Evolutionary conservation across 2,329 filamentous ascomycete genomes (phyloP), one percentile per base, ranked within the genome.

Genomic region (Apiospora koreana): DNA sequence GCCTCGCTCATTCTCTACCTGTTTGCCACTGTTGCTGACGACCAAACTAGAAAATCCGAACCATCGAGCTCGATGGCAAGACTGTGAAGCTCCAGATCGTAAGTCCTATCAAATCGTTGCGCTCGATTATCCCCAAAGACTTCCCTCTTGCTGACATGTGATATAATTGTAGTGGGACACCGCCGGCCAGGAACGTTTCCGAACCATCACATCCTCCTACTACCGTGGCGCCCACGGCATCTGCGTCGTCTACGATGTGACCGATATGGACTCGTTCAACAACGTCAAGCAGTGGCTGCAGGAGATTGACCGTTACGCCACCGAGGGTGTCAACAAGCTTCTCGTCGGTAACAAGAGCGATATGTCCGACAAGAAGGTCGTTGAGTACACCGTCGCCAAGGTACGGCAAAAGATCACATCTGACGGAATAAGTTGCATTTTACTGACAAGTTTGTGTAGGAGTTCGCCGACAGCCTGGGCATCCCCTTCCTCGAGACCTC

Each of bases 281-380:
- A 99, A 98, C 87, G 96, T 99, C 79, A 98, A 99, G 93, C 96
- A 99, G 89, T 99, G 96, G 96, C 91, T 99, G 73, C 96, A 99
- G 85, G 96, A 99, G 87, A 99, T 99, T 79, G 96, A 99, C 87
- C 92, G 96, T 83, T 98, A 99, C 80, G 96, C 96, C 78, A 99
- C 96, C 76, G 96, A 99, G 86, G 96, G 96, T 75, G 96, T 99
- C 81, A 99, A 99, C 91, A 99, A 99, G 90, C 89, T 99, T 76
- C 91, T 99, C 73, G 95, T 99, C 73, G 96, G 96, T 81, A 99
- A 99, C 93, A 99, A 99, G 93, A 97, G 94, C 86, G 96, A 99
- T 93, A 98, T 99, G 94, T 91, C 95, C 72, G 96, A 99, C 86
- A 99, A 99, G 93, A 99, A 98, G 89, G 96, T 98, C 50, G 96